phyloP scores from a whole-genome alignment of 768 basidiomycete species.

The Phaeotremella fagi region DNA sequence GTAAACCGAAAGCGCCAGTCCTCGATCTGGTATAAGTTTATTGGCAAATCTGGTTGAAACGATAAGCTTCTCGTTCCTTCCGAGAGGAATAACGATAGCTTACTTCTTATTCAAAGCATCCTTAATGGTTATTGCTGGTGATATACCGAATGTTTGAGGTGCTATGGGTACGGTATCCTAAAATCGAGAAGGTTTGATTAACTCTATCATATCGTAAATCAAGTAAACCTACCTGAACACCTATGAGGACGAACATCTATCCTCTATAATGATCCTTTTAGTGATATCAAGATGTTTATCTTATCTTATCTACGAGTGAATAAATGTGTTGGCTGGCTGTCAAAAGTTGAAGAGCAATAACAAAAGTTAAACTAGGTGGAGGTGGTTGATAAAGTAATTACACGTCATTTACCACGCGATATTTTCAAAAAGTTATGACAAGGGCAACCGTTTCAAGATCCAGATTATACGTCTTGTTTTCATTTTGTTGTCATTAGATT shows the following conservation, averaged over 20 bases:
- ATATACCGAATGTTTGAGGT: constrained; percentile 75
- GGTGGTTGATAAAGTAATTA: background rate
- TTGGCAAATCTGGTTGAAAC: constrained; percentile 65
- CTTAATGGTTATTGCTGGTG: constrained; percentile 71
- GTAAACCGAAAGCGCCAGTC: constrained; percentile 83
- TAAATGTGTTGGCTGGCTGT: too few species aligned
- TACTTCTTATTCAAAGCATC: constrained; percentile 83
- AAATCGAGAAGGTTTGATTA: background rate
- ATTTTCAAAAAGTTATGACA: too few species aligned
- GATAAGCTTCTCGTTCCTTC: background rate
- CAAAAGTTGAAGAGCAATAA: too few species aligned
- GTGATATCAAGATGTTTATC: too few species aligned
- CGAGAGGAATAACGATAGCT: constrained; percentile 1
- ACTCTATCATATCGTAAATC: background rate
- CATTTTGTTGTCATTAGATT: background rate
- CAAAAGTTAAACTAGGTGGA: background rate
- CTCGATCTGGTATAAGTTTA: constrained; percentile 71
- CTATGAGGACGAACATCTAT: constrained; percentile 45
- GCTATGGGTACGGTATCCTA: constrained; percentile 90
- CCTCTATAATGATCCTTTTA: too few species aligned
- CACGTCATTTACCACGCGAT: background rate
- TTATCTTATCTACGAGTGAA: too few species aligned
- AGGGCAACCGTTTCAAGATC: background rate
- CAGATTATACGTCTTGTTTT: background rate
- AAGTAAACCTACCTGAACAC: constrained; percentile 29